These are phyloP conservation scores for Fereydounia khargensis DNA, from an alignment of 1,284 basidiomycete species.

Conservation along the genomic window DNA sequence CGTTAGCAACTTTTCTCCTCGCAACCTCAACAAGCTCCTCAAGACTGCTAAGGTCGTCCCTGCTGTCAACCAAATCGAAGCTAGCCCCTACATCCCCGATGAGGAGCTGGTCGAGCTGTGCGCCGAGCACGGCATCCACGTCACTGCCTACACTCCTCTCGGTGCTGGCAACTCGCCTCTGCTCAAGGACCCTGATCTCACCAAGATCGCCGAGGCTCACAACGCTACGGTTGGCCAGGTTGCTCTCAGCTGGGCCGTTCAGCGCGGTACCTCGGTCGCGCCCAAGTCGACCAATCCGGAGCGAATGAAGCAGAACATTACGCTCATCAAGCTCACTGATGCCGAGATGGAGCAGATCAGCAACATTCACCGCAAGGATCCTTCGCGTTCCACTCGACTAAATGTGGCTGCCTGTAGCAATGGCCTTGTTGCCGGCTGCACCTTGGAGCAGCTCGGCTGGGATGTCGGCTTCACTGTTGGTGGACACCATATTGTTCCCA, in stretches of 20 bases:
- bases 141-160: constrained; percentile 80
- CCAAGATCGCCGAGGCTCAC: constrained; percentile 66
- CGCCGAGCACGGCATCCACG: constrained; percentile 68
- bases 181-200: constrained; percentile 68
- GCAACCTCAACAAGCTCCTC: constrained; percentile 34
- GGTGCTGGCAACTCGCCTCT: constrained; percentile 74
- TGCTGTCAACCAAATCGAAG: constrained; percentile 47
- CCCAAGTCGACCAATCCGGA: constrained; percentile 62
- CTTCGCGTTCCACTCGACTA: constrained; percentile 22
- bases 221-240: constrained; percentile 66
- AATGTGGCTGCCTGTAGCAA: constrained; percentile 1
- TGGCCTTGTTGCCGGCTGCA: constrained; percentile 20
- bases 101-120: constrained; percentile 70
- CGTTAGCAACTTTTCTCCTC: constrained; percentile 59
- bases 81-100: constrained; percentile 57
- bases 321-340: constrained; percentile 66
- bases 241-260: constrained; percentile 70
- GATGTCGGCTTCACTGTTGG: constrained; percentile 17
- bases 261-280: constrained; percentile 59
- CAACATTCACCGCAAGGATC: constrained; percentile 27
- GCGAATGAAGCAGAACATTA: constrained; percentile 72
- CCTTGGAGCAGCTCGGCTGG: constrained; percentile 43
- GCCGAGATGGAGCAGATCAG: constrained; percentile 63
- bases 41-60: constrained; percentile 39
- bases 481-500: too few relatives aligned